These are phyloP conservation scores for Plasmodium gaboni DNA, from an alignment of 169 alveolate species.

Conservation along the genomic window DNA sequence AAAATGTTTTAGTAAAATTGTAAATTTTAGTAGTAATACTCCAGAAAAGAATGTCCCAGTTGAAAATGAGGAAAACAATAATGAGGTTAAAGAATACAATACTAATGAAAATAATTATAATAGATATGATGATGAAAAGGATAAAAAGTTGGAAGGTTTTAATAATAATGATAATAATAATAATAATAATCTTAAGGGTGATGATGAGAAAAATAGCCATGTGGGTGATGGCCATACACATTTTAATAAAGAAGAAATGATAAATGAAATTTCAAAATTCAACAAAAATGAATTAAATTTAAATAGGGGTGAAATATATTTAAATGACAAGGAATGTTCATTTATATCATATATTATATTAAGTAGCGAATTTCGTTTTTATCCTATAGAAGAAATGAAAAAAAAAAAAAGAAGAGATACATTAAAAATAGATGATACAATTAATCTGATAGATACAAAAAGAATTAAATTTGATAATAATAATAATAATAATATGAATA, in stretches of 20 bases:
- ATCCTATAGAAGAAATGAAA: constrained; percentile 23
- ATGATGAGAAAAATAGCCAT: neutral
- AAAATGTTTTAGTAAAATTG: constrained; percentile 15
- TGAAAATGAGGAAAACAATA: neutral
- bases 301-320: constrained; percentile 60
- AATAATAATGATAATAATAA: neutral
- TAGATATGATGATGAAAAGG: neutral
- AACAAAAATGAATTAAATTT: constrained; percentile 9
- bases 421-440: constrained; percentile 16
- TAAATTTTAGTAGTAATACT: neutral
- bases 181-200: neutral
- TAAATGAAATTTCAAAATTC: neutral
- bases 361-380: constrained; percentile 45
- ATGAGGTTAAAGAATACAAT: neutral
- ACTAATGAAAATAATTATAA: neutral
- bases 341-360: constrained; percentile 17
- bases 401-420: constrained; percentile 49
- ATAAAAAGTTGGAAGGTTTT: neutral
- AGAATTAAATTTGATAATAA: constrained; percentile 25
- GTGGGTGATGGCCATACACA: no score
- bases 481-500: neutral
- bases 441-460: neutral
- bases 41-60: neutral
- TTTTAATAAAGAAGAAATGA: neutral
- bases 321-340: constrained; percentile 16